Conservation (phyloP, 192 early-diverging fungal genomes). For the Coemansia sp. region DNA sequence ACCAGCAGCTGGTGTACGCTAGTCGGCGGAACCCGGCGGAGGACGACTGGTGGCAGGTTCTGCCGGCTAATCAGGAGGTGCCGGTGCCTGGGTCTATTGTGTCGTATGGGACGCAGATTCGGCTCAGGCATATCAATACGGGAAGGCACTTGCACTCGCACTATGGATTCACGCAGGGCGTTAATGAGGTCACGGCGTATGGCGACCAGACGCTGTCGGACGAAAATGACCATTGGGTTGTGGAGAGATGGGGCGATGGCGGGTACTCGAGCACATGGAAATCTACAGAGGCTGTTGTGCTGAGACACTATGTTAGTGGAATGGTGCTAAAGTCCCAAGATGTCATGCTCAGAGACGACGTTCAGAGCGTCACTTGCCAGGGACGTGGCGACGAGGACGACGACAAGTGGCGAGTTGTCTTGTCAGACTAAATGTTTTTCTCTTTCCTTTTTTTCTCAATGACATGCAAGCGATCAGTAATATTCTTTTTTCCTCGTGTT, state of each 20-base stretch:
- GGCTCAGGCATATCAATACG: slow-evolving; percentile 54
- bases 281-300: slow-evolving; percentile 42
- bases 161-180: slow-evolving; percentile 44
- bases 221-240: slow-evolving; percentile 59
- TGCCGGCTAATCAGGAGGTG: slow-evolving; percentile 50
- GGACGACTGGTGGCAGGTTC: slow-evolving; percentile 55
- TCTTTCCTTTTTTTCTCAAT: background rate
- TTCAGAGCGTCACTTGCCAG: slow-evolving; percentile 55
- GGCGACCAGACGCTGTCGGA: slow-evolving; percentile 54
- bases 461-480: slow-evolving; percentile 22
- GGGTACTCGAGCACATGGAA: slow-evolving; percentile 51
- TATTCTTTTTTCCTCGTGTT: slow-evolving; percentile 48
- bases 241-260: slow-evolving; percentile 54
- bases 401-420: slow-evolving; percentile 53
- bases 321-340: slow-evolving; percentile 52
- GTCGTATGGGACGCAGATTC: slow-evolving; percentile 52
- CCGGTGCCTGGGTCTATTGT: slow-evolving; percentile 46
- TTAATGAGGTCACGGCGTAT: slow-evolving; percentile 59
- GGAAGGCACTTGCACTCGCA: slow-evolving; percentile 59
- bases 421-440: slow-evolving; percentile 4
- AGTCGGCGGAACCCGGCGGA: slow-evolving; percentile 42
- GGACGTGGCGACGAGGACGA: slow-evolving; percentile 54
- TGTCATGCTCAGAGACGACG: slow-evolving; percentile 32
- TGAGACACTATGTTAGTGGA: slow-evolving; percentile 56
- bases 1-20: slow-evolving; percentile 58